These are phyloP conservation scores for Poronia punctata DNA, from an alignment of 495 filamentous ascomycete genomes.

Conservation along the genomic window DNA sequence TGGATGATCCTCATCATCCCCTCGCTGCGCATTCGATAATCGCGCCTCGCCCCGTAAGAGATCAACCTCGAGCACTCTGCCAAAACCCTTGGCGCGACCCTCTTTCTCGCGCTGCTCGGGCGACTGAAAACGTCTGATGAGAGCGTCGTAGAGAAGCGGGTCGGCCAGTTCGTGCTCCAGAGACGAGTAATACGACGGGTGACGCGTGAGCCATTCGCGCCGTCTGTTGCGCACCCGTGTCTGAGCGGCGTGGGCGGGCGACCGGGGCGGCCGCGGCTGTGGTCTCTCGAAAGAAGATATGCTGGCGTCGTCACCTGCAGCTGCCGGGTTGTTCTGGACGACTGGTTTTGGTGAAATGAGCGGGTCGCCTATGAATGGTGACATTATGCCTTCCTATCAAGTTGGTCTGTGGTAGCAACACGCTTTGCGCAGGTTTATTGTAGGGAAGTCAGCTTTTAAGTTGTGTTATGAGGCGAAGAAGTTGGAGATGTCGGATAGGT, in stretches of 20 bases:
- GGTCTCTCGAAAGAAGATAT: constrained; percentile 21
- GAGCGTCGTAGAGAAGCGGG: constrained; percentile 70
- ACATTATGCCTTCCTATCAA: too few relatives aligned
- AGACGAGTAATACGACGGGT: constrained; percentile 33
- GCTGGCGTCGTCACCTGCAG: too few relatives aligned
- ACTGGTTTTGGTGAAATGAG: too few relatives aligned
- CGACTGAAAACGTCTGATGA: constrained; percentile 72
- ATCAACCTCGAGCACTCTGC: constrained; percentile 64
- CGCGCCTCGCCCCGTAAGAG: constrained; percentile 66
- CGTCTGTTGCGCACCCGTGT: constrained; percentile 38
- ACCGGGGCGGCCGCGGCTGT: constrained; percentile 30
- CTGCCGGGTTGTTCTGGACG: too few relatives aligned
- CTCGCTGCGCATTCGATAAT: too few relatives aligned
- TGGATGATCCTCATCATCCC: too few relatives aligned
- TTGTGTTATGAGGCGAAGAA: too few relatives aligned
- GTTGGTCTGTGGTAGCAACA: too few relatives aligned
- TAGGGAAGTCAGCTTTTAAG: too few relatives aligned
- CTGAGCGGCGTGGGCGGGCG: constrained; percentile 23
- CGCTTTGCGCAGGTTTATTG: too few relatives aligned
- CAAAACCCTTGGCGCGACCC: constrained; percentile 64
- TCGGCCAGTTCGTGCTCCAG: constrained; percentile 48
- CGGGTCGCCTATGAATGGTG: too few relatives aligned
- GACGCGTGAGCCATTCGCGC: constrained; percentile 34
- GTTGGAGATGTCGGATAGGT: too few relatives aligned
- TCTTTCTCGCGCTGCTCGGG: constrained; percentile 65